phyloP scores from a whole-genome alignment of 2,329 filamentous ascomycete species.

The Talaromyces rugulosus region DNA sequence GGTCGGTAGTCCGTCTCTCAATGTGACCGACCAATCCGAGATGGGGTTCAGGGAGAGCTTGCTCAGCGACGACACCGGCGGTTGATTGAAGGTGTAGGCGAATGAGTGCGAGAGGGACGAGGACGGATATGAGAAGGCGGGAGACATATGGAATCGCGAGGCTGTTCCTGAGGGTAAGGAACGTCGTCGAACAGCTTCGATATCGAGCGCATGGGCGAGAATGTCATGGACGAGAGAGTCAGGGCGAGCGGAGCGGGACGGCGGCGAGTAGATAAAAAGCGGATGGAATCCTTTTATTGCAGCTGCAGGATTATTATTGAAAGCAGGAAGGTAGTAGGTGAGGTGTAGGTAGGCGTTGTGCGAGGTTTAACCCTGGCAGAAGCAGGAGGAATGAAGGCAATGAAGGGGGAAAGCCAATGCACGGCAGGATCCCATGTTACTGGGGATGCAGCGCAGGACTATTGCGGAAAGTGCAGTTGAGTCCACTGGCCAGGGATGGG shows the following conservation, averaged over 20 bases:
- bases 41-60: conserved; percentile 10
- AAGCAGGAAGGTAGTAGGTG: neutral
- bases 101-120: conserved; percentile 23
- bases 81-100: conserved; percentile 14
- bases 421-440: conserved; percentile 10
- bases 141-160: conserved; percentile 29
- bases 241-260: neutral
- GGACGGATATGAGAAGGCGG: conserved; percentile 23
- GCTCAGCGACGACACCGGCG: conserved; percentile 11
- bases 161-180: conserved; percentile 14
- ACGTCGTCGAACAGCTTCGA: conserved; percentile 12
- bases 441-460: neutral
- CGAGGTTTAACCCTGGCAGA: conserved; percentile 22
- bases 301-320: conserved; percentile 5
- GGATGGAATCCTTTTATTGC: conserved; percentile 15
- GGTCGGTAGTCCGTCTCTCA: conserved; percentile 38
- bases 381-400: conserved; percentile 28
- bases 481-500: neutral
- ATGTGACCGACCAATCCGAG: conserved; percentile 32
- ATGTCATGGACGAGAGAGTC: neutral
- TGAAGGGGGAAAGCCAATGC: conserved; percentile 21
- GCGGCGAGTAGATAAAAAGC: neutral
- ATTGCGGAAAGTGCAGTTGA: neutral
- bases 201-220: conserved; percentile 6
- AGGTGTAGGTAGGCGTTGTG: conserved; percentile 14